phyloP scores from a whole-genome alignment of 164 flowering plant species.

The Brasenia schreberi region DNA sequence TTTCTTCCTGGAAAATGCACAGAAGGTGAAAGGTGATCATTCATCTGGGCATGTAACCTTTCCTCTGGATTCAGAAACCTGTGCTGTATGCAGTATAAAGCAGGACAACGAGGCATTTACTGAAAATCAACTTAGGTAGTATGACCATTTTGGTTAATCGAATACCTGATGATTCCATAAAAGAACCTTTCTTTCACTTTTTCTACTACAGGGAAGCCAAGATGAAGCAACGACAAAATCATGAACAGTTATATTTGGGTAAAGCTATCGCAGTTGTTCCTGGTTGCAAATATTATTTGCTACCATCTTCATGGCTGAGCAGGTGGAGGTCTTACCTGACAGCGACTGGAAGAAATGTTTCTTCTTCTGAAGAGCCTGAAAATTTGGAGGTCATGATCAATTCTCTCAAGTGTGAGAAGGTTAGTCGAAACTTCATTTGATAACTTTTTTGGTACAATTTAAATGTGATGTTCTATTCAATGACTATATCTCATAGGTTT shows the following conservation, averaged over 20 bases:
- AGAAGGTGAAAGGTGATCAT: constrained; percentile 44
- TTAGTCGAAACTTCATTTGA: constrained; percentile 13
- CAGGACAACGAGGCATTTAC: constrained; percentile 59
- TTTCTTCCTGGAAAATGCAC: constrained; percentile 57
- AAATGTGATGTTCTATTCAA: background rate
- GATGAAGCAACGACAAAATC: constrained; percentile 72
- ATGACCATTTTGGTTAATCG: constrained; percentile 1
- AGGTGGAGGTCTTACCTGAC: constrained; percentile 68
- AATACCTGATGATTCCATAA: background rate
- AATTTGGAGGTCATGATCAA: constrained; percentile 37
- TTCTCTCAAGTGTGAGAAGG: constrained; percentile 59
- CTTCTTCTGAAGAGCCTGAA: constrained; percentile 58
- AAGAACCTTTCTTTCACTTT: constrained; percentile 14
- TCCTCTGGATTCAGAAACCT: constrained; percentile 43
- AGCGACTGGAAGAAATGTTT: constrained; percentile 49
- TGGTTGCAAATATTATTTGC: constrained; percentile 51
- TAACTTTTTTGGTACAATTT: background rate
- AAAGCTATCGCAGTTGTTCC: constrained; percentile 48
- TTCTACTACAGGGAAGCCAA: constrained; percentile 53
- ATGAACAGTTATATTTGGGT: constrained; percentile 67
- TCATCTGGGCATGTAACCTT: constrained; percentile 45
- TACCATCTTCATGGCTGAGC: constrained; percentile 81
- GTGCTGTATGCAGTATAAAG: constrained; percentile 49
- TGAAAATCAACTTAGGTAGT: constrained; percentile 67
- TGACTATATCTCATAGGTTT: background rate